Conservation (phyloP, 495 filamentous ascomycete genomes). For the Aspergillus coremiiformis region DNA sequence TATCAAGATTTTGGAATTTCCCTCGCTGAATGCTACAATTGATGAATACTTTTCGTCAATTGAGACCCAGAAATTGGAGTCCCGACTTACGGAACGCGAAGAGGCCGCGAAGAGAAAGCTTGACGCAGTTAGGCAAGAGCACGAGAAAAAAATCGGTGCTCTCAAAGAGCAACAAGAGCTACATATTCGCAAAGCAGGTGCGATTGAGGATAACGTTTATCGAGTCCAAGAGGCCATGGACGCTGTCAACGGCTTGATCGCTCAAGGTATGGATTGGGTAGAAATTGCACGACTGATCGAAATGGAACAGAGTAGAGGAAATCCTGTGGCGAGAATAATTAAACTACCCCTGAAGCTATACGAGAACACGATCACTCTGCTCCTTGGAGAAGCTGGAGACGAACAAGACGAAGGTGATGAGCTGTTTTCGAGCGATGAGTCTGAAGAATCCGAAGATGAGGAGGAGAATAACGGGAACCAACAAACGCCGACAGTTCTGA, state of each 20-base stretch:
- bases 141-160: slow-evolving; percentile 73
- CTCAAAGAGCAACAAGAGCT: slow-evolving; percentile 71
- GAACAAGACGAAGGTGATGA: slow-evolving; percentile 48
- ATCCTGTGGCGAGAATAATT: slow-evolving; percentile 81
- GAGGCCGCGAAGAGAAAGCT: slow-evolving; percentile 73
- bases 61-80: slow-evolving; percentile 88
- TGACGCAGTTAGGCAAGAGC: slow-evolving; percentile 71
- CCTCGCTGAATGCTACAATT: slow-evolving; percentile 84
- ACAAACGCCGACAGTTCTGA: slow-evolving; percentile 38
- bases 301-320: slow-evolving; percentile 68
- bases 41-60: slow-evolving; percentile 96
- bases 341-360: slow-evolving; percentile 80
- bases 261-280: slow-evolving; percentile 95
- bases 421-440: slow-evolving; percentile 51
- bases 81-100: slow-evolving; percentile 71
- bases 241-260: slow-evolving; percentile 80
- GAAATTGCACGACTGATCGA: slow-evolving; percentile 84
- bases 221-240: slow-evolving; percentile 86
- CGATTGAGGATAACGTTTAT: slow-evolving; percentile 82
- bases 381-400: slow-evolving; percentile 62
- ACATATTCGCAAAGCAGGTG: slow-evolving; percentile 80
- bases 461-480: slow-evolving; percentile 23
- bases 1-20: slow-evolving; percentile 61
- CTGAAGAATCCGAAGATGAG: slow-evolving; percentile 52
- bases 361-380: slow-evolving; percentile 79